Conservation (phyloP, 805 yeast species). For the Nakazawaea pomicola region DNA sequence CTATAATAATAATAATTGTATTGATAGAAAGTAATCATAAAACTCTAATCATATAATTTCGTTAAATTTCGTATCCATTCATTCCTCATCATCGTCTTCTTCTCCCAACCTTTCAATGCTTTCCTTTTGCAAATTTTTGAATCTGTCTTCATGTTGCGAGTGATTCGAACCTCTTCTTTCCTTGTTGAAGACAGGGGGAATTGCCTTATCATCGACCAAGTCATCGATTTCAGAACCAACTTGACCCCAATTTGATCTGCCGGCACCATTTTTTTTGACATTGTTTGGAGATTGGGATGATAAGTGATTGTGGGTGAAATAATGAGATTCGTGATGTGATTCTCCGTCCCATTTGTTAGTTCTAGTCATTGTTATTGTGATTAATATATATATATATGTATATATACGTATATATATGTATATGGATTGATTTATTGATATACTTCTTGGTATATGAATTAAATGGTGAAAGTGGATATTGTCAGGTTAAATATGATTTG, state of each 20-base stretch:
- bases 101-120: conserved; percentile 10
- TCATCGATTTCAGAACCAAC: conserved; percentile 74
- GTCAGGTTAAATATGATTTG: neutral
- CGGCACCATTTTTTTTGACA: conserved; percentile 80
- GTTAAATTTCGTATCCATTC: neutral
- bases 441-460: neutral
- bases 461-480: neutral
- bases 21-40: neutral
- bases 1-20: no score
- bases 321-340: conserved; percentile 53
- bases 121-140: conserved; percentile 22
- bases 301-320: conserved; percentile 76
- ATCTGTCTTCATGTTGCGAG: conserved; percentile 35
- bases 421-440: neutral
- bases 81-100: conserved; percentile 9
- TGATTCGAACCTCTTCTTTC: conserved; percentile 48
- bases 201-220: conserved; percentile 53
- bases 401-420: neutral
- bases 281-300: conserved; percentile 65
- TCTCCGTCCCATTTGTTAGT: conserved; percentile 74
- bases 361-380: conserved; percentile 52
- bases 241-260: conserved; percentile 84
- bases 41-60: neutral
- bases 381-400: neutral
- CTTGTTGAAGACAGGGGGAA: conserved; percentile 40